A percentile compares a stretch with the other conserved stretches of the same genome.
Conservation (phyloP, 768 basidiomycete genomes). For the Mycena leptocephala region DNA sequence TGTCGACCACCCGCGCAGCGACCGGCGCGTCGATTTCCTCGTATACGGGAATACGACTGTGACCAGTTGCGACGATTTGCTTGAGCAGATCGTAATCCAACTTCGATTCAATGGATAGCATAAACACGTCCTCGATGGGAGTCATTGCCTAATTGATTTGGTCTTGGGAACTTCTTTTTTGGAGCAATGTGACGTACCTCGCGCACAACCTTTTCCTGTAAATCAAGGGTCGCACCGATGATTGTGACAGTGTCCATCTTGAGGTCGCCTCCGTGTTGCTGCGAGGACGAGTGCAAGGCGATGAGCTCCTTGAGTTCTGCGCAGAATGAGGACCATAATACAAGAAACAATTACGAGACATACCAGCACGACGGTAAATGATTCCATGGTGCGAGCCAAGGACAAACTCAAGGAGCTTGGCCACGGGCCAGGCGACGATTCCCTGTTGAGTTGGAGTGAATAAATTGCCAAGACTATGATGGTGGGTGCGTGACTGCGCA, state of each 20-base stretch:
- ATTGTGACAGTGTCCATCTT: conserved; percentile 91
- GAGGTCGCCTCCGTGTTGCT: conserved; percentile 85
- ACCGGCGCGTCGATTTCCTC: conserved; percentile 77
- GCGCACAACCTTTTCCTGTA: conserved; percentile 89
- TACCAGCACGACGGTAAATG: conserved; percentile 86
- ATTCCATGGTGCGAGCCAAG: conserved; percentile 92
- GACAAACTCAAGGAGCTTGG: conserved; percentile 83
- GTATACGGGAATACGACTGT: conserved; percentile 88
- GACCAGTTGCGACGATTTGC: conserved; percentile 83
- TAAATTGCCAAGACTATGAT: background rate
- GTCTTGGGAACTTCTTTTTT: background rate
- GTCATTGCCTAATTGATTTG: conserved; percentile 77
- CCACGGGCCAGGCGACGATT: conserved; percentile 87
- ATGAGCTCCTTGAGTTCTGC: conserved; percentile 93
- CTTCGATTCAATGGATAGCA: conserved; percentile 88
- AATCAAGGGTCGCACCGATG: conserved; percentile 90
- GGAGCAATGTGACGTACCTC: conserved; percentile 58
- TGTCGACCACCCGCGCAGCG: conserved; percentile 17
- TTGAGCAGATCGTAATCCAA: conserved; percentile 87
- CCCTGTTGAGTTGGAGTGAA: conserved; percentile 59
- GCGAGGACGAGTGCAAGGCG: conserved; percentile 85
- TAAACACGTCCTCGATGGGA: conserved; percentile 85
- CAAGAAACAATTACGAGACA: conserved; percentile 13
- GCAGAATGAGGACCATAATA: background rate
- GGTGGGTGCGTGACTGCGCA: conserved; percentile 47